A percentile compares a stretch with the other conserved stretches of the same genome.
Conservation (phyloP, 352 stramenopile genomes). For the Thraustochytrium sp. region DNA sequence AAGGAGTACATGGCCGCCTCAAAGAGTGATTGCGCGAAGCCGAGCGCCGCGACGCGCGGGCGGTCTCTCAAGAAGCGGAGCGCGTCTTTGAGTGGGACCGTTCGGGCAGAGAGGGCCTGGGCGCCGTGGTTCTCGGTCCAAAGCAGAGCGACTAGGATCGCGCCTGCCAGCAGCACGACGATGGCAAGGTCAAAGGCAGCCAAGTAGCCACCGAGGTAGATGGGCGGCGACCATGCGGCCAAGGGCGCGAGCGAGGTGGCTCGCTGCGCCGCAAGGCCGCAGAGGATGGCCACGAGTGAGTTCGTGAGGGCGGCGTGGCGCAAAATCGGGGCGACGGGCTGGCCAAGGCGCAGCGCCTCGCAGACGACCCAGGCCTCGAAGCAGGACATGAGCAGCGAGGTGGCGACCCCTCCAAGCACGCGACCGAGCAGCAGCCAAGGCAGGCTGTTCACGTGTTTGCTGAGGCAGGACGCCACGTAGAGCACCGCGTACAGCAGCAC, state of each 20-base stretch:
- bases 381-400: conserved; percentile 86
- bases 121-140: conserved; percentile 72
- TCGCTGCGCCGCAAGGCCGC: conserved; percentile 77
- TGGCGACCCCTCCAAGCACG: conserved; percentile 86
- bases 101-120: conserved; percentile 53
- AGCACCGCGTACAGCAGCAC: conserved; percentile 76
- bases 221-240: conserved; percentile 46
- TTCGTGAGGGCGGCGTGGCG: conserved; percentile 48
- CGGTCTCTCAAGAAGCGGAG: conserved; percentile 52
- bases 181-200: conserved; percentile 66
- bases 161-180: conserved; percentile 56
- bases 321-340: conserved; percentile 48
- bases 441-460: conserved; percentile 71
- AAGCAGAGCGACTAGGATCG: conserved; percentile 48
- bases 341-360: conserved; percentile 63
- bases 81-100: conserved; percentile 55
- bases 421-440: conserved; percentile 79
- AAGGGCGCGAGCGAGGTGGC: conserved; percentile 47
- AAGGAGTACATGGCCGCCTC: conserved; percentile 79
- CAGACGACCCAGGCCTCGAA: conserved; percentile 96
- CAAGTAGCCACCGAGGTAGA: conserved; percentile 53
- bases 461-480: conserved; percentile 55
- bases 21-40: conserved; percentile 57
- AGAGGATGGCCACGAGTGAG: conserved; percentile 76
- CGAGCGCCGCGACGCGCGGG: conserved; percentile 55